Percentiles rank a stretch among this genome's conserved stretches.
phyloP scores from a whole-genome alignment of 1,284 basidiomycete genomes.

The Malassezia furfur region DNA sequence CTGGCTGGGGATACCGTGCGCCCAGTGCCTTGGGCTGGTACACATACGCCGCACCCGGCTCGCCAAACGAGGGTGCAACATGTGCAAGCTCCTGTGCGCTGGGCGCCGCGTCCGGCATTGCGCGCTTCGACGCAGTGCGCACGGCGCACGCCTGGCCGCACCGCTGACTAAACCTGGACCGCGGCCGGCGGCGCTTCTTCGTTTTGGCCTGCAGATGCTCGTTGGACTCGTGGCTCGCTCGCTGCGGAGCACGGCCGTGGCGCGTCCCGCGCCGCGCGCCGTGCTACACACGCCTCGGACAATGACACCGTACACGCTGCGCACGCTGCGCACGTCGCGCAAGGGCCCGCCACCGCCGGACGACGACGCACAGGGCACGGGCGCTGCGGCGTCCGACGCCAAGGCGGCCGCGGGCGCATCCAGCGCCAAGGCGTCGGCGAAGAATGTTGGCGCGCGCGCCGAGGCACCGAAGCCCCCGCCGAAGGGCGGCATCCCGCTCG shows the following conservation, averaged over 20 bases:
- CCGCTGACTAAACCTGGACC: neutral
- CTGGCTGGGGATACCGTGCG: neutral
- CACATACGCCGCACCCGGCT: slow-evolving; percentile 6
- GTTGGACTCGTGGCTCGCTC: neutral
- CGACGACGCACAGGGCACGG: neutral
- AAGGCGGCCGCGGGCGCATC: neutral
- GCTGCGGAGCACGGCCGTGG: neutral
- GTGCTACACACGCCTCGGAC: neutral
- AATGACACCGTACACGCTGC: neutral
- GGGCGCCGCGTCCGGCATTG: neutral
- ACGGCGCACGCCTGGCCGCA: neutral
- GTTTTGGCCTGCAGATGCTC: neutral
- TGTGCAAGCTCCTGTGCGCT: neutral
- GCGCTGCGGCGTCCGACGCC: neutral
- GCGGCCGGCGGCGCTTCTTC: neutral
- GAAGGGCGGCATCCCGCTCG: slow-evolving; percentile 3
- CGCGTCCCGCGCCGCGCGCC: neutral
- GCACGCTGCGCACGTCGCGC: neutral
- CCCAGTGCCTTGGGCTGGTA: slow-evolving; percentile 7
- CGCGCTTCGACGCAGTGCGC: neutral
- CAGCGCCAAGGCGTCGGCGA: neutral
- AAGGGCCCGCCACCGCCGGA: neutral
- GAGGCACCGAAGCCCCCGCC: neutral
- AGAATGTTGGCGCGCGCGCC: neutral
- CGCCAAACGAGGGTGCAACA: slow-evolving; percentile 17